phyloP scores from a whole-genome alignment of 2,329 filamentous ascomycete genomes.

The Akanthomyces uredinophilus region DNA sequence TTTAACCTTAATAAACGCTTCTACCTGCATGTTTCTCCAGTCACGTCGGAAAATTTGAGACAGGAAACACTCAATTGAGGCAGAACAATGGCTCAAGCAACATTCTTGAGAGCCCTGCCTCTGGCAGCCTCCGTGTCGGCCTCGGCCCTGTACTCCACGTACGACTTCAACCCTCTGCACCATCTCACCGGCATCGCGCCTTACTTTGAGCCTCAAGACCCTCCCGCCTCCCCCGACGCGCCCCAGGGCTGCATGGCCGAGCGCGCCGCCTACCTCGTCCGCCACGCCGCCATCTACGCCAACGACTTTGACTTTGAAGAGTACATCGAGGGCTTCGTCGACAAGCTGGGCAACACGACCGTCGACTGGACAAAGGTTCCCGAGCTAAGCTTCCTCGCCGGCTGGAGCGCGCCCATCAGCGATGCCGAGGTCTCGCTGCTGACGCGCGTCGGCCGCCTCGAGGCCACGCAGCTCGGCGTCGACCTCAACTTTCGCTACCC shows the following conservation, averaged over 20 bases:
- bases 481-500: constrained; percentile 56
- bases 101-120: not conserved
- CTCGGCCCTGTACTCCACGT: constrained; percentile 38
- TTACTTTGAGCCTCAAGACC: constrained; percentile 52
- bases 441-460: constrained; percentile 55
- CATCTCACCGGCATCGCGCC: constrained; percentile 52
- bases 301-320: constrained; percentile 55
- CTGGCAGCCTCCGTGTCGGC: constrained; percentile 17
- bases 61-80: not conserved
- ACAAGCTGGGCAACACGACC: constrained; percentile 55
- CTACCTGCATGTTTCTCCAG: not conserved
- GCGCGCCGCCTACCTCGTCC: constrained; percentile 50
- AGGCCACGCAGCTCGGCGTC: constrained; percentile 55
- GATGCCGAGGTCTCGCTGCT: constrained; percentile 53
- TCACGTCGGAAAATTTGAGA: not conserved
- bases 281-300: constrained; percentile 56
- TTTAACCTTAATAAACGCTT: not conserved
- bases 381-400: constrained; percentile 49
- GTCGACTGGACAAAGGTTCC: constrained; percentile 54
- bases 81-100: not conserved
- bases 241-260: constrained; percentile 47
- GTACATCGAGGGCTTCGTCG: constrained; percentile 51
- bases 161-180: constrained; percentile 48
- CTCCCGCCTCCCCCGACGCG: constrained; percentile 36
- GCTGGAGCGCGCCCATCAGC: constrained; percentile 53